Base-by-base conservation (phyloP, 2,329 filamentous ascomycete genomes). In the Nakataea oryzae region DNA sequence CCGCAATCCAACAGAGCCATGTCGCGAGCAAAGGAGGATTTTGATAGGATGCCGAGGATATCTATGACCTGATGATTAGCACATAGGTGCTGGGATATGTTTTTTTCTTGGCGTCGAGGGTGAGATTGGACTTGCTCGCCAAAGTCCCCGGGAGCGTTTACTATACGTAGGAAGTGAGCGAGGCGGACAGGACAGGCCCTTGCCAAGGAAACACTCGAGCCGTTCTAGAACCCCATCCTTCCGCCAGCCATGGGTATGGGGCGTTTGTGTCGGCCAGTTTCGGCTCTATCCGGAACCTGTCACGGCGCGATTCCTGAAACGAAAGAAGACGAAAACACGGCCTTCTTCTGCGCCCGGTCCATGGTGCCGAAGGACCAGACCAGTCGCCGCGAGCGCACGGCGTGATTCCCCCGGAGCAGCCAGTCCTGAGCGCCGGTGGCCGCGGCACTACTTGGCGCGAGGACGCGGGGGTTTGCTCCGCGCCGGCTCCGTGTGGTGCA, bases 371-470 rank as follows among this genome's bases (percentile, higher is more conserved):
- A 71, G 41, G 60, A 60, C 34, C 69, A 47, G 60, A 60, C 34
- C 69, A 64, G 54, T 65, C 64, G 9, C 73, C 57, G 13, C 66
- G 61, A 27, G 60, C 30, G 14, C 72, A 70, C 30, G 70, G 68
- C 71, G 74, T 73, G 7, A n/a, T 66, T 58, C 57, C 73, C 65
- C 63, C 72, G 67, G 29, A 75, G 59, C 62, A 72, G 73, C 64
- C 63, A 65, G 32, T 63, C 64, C 59, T 29, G 47, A 5, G 32
- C 21, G 57, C 14, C 2, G 17, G 1, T 8, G 41, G 41, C 14
- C 7, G 21, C 34, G 34, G 17, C 28, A 67, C 70, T 68, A 74
- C n/a, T n/a, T n/a, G n/a, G n/a, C 26, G 62, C 72, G 60, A 69
- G 74, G 21, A 74, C 65, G 6, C 64, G 66, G 13, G 70, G 71